Evolutionary conservation across 257 asterid genomes (phyloP).

Genomic region (Gentiana dahurica): DNA sequence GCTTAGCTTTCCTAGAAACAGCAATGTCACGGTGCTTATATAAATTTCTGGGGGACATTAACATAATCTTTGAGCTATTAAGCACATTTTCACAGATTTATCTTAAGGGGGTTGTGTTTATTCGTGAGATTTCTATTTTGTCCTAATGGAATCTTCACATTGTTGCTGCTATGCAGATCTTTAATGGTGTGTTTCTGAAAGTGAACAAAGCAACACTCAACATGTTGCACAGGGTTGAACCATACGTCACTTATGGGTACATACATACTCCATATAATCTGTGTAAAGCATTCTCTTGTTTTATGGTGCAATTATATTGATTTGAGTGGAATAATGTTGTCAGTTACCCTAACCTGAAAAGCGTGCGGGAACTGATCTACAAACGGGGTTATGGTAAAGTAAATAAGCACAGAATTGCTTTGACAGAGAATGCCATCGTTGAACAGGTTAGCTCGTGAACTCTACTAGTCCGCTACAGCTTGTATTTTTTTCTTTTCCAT

Average conservation of each 20-base stretch:
- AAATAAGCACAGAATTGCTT: slow-evolving; percentile 58
- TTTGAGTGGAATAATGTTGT: background rate
- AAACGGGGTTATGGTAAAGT: slow-evolving; percentile 70
- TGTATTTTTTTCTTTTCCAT: no score
- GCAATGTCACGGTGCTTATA: no score
- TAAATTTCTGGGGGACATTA: no score
- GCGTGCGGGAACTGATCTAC: slow-evolving; percentile 55
- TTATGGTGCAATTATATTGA: background rate
- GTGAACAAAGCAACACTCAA: slow-evolving; percentile 67
- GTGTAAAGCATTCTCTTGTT: background rate
- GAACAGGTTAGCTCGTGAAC: slow-evolving; percentile 34
- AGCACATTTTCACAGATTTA: no score
- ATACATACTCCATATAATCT: background rate
- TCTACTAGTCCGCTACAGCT: no score
- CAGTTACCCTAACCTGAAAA: slow-evolving; percentile 66
- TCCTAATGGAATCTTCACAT: background rate
- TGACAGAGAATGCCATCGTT: slow-evolving; percentile 55
- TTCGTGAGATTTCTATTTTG: no score
- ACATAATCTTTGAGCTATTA: no score
- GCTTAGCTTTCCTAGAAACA: no score
- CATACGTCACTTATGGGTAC: slow-evolving; percentile 71
- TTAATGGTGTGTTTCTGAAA: slow-evolving; percentile 65
- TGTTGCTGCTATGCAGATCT: slow-evolving; percentile 28
- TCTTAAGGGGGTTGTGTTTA: no score
- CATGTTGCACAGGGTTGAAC: slow-evolving; percentile 71